Conservation (phyloP, 2,329 filamentous ascomycete species). For the Pseudopithomyces chartarum region DNA sequence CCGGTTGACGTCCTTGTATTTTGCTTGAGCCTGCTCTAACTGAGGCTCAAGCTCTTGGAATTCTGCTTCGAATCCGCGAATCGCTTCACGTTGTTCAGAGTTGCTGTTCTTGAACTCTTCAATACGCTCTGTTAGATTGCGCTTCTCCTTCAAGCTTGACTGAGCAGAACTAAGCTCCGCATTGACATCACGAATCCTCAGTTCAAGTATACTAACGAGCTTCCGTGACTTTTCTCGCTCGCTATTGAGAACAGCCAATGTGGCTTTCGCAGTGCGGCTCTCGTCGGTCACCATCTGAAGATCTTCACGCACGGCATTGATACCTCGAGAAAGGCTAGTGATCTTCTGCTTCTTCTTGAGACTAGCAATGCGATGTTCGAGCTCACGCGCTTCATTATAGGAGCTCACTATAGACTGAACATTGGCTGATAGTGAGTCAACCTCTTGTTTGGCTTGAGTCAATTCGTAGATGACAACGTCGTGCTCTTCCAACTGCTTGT, state of each 20-base stretch:
- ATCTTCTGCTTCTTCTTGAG: conserved; percentile 77
- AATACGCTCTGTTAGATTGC: conserved; percentile 70
- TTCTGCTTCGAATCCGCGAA: conserved; percentile 72
- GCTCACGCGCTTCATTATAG: conserved; percentile 71
- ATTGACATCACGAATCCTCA: conserved; percentile 75
- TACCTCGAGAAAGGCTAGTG: conserved; percentile 66
- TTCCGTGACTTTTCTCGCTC: conserved; percentile 75
- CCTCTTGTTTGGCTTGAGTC: conserved; percentile 70
- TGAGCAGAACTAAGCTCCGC: conserved; percentile 73
- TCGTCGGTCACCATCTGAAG: conserved; percentile 71
- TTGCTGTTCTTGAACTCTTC: conserved; percentile 73
- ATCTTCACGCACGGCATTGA: conserved; percentile 83
- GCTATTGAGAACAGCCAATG: conserved; percentile 66
- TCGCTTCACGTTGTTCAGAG: conserved; percentile 68
- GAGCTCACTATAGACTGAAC: conserved; percentile 77
- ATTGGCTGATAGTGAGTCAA: conserved; percentile 77
- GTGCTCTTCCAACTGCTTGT: conserved; percentile 60
- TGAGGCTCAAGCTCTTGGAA: conserved; percentile 76
- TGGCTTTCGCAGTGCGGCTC: conserved; percentile 66
- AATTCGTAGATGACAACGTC: conserved; percentile 68
- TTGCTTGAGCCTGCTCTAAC: conserved; percentile 74
- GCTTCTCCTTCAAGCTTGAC: conserved; percentile 82
- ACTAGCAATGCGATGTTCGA: conserved; percentile 74
- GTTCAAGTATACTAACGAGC: conserved; percentile 71
- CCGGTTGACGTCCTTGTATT: conserved; percentile 76